A percentile compares a stretch with the other conserved stretches of the same genome.
Evolutionary conservation across 495 filamentous ascomycete genomes (phyloP).

Genomic region (Paragyromitra xinjiangensis): DNA sequence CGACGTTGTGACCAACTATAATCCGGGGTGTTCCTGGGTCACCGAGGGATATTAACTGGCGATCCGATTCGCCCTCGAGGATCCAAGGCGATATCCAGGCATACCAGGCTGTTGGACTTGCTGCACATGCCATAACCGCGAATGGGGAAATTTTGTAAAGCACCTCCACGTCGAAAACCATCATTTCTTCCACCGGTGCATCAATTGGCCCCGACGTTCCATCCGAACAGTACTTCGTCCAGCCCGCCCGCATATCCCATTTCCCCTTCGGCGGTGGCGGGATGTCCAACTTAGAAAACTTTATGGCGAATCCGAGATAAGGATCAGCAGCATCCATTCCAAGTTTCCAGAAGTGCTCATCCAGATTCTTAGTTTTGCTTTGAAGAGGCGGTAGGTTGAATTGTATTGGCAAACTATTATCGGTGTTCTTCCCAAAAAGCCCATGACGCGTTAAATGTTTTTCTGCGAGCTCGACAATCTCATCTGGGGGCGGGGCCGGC

Average conservation of each 20-base stretch:
- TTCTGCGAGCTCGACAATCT: slow-evolving; percentile 79
- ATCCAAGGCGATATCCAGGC: slow-evolving; percentile 98
- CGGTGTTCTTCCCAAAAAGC: slow-evolving; percentile 87
- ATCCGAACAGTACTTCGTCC: slow-evolving; percentile 87
- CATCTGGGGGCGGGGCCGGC: slow-evolving; percentile 63
- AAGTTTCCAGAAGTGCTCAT: slow-evolving; percentile 94
- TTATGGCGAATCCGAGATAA: slow-evolving; percentile 78
- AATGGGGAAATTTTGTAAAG: slow-evolving; percentile 92
- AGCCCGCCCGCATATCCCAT: slow-evolving; percentile 84
- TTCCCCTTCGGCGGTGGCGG: slow-evolving; percentile 72
- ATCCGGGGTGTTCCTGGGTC: slow-evolving; percentile 74
- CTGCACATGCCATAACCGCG: slow-evolving; percentile 96
- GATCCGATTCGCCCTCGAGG: slow-evolving; percentile 74
- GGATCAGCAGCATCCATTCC: slow-evolving; percentile 89
- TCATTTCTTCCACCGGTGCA: slow-evolving; percentile 77
- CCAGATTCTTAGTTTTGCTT: slow-evolving; percentile 71
- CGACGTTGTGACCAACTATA: slow-evolving; percentile 93
- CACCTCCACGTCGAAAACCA: slow-evolving; percentile 96
- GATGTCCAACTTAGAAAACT: slow-evolving; percentile 71
- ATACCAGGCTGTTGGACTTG: slow-evolving; percentile 89
- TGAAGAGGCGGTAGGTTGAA: slow-evolving; percentile 86
- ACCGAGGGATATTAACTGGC: slow-evolving; percentile 87
- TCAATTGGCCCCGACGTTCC: slow-evolving; percentile 74
- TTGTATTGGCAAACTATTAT: slow-evolving; percentile 74
- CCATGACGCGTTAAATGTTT: slow-evolving; percentile 88